Evolutionary conservation across 208 protist genomes (phyloP), one percentile per base, ranked within the genome.

Genomic region (Tritrichomonas musculus): DNA sequence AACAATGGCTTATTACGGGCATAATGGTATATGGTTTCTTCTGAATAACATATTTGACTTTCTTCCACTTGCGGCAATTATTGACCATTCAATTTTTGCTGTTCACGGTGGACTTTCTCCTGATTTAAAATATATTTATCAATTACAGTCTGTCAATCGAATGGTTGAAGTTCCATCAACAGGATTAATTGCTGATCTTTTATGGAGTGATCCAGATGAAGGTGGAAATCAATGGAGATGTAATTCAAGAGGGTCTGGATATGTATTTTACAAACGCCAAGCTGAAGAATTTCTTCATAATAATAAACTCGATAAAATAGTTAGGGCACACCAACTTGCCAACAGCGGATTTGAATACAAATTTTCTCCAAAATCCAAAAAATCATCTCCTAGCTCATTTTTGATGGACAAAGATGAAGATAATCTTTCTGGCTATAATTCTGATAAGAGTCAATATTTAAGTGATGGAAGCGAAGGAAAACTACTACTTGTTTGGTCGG

Each of bases 11-110:
- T n/a, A n/a, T n/a, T n/a, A n/a, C n/a, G n/a, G n/a, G n/a, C n/a
- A n/a, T n/a, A n/a, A n/a, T n/a, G n/a, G n/a, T n/a, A n/a, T n/a
- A n/a, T n/a, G n/a, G n/a, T n/a, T n/a, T n/a, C n/a, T n/a, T n/a
- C n/a, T 82, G 14, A 50, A 30, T 82, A 41, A 82, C 95, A 98
- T 97, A 36, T 99, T 99, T 96, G 99, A 99, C 96, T 99, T 98
- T 95, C 95, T 99, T 13, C 99, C 99, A 72, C 97, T 99, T 80
- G 97, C 98, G 8, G 99, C 98, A 47, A 97, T 99, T 93, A 98
- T 99, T 80, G 98, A 99, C 94, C 98, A 99, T 93, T 99, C 99
- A 94, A 99, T 99, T 94, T 99, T 99, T 94, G 99, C 98, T 95
- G 99, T 98, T 33, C 98, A 99, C 93, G 98, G 98, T 82, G 98